Evolutionary conservation across 352 stramenopile species (phyloP).

Genomic region (Phytophthora europaea): DNA sequence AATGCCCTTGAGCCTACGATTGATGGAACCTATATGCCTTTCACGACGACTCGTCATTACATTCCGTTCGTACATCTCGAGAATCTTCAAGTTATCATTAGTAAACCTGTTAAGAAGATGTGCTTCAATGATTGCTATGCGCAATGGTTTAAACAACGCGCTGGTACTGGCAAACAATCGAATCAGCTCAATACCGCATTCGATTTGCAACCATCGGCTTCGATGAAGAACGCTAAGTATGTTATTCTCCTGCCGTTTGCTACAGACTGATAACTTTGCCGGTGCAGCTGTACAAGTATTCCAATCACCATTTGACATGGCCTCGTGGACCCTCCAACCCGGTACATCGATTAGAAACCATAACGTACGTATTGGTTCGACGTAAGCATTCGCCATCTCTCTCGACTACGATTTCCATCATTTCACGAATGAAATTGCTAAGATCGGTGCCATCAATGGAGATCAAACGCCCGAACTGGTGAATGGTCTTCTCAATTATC

Average conservation of each 20-base stretch:
- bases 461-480: slow-evolving; percentile 1
- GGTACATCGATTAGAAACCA: neutral
- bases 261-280: neutral
- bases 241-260: slow-evolving; percentile 15
- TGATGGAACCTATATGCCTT: neutral
- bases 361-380: too few species aligned
- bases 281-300: neutral
- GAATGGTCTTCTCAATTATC: neutral
- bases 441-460: slow-evolving; percentile 1
- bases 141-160: too few species aligned
- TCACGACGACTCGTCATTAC: too few species aligned
- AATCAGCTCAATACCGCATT: too few species aligned
- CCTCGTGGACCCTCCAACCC: slow-evolving; percentile 1
- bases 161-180: too few species aligned
- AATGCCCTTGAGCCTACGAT: slow-evolving; percentile 10
- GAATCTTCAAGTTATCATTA: too few species aligned
- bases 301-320: neutral
- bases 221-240: slow-evolving; percentile 4
- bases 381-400: too few species aligned
- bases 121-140: too few species aligned
- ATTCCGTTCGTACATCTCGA: too few species aligned
- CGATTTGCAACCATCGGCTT: too few species aligned
- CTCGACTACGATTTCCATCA: too few species aligned
- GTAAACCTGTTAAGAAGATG: too few species aligned
- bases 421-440: neutral